Evolutionary conservation across 2,329 filamentous ascomycete genomes (phyloP).

Genomic region (Sclerotinia borealis): DNA sequence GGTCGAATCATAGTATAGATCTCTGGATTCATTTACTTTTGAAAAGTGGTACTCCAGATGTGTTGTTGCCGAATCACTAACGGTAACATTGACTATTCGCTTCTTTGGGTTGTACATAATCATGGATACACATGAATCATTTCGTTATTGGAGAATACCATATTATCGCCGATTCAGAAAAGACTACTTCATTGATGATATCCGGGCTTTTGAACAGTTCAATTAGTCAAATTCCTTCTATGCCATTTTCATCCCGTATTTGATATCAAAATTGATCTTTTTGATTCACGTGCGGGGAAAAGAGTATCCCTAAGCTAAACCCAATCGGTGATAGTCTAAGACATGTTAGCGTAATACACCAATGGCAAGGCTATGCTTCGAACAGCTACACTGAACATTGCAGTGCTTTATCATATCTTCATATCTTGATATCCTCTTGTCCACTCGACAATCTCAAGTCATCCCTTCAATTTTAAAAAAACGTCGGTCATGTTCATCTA

Average conservation of each 20-base stretch:
- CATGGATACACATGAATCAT: neutral
- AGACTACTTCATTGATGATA: neutral
- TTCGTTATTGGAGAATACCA: neutral
- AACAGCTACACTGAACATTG: too few species aligned
- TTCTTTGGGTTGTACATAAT: neutral
- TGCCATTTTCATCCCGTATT: neutral
- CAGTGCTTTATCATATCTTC: conserved; percentile 17
- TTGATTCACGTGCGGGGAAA: neutral
- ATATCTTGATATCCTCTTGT: neutral
- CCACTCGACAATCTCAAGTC: conserved; percentile 15
- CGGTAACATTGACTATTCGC: neutral
- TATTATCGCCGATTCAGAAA: neutral
- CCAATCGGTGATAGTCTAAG: neutral
- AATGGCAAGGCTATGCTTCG: neutral
- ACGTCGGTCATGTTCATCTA: conserved; percentile 25
- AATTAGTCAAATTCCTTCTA: neutral
- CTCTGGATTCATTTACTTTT: neutral
- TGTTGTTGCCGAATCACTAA: conserved; percentile 3
- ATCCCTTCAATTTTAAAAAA: conserved; percentile 20
- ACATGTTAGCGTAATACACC: neutral
- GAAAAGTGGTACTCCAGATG: neutral
- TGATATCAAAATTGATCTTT: neutral
- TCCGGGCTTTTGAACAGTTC: neutral
- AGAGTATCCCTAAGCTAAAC: neutral
- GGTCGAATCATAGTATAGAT: neutral